Evolutionary conservation across 257 asterid species (phyloP).

Genomic region (Solanum paucissectum): DNA sequence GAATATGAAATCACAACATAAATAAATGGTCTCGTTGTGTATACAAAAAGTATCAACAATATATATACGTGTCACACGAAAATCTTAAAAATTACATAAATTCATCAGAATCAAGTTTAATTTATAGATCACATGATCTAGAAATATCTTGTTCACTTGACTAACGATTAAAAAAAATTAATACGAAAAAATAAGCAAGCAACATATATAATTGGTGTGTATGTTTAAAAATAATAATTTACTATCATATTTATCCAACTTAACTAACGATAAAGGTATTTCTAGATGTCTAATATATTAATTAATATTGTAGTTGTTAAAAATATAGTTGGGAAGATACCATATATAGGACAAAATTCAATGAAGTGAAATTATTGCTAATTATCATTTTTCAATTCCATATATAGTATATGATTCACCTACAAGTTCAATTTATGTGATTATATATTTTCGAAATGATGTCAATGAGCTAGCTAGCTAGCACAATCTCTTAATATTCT

Average conservation of each 20-base stretch:
- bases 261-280: neutral
- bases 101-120: neutral
- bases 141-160: neutral
- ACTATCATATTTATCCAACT: neutral
- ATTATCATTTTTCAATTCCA: neutral
- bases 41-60: neutral
- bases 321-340: conserved; percentile 1
- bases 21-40: neutral
- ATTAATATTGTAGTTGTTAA: neutral
- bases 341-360: neutral
- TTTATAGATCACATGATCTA: neutral
- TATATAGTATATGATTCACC: conserved; percentile 2
- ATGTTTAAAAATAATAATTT: neutral
- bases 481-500: neutral
- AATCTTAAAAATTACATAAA: too few species aligned
- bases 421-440: neutral
- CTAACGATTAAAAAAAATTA: neutral
- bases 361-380: conserved; percentile 12
- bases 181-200: neutral
- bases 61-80: neutral
- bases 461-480: neutral
- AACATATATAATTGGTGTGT: neutral
- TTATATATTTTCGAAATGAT: neutral
- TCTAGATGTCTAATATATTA: neutral
- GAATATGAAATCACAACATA: neutral